Base-by-base conservation (phyloP, 2,329 filamentous ascomycete species). In the Zymoseptoria pseudotritici region DNA sequence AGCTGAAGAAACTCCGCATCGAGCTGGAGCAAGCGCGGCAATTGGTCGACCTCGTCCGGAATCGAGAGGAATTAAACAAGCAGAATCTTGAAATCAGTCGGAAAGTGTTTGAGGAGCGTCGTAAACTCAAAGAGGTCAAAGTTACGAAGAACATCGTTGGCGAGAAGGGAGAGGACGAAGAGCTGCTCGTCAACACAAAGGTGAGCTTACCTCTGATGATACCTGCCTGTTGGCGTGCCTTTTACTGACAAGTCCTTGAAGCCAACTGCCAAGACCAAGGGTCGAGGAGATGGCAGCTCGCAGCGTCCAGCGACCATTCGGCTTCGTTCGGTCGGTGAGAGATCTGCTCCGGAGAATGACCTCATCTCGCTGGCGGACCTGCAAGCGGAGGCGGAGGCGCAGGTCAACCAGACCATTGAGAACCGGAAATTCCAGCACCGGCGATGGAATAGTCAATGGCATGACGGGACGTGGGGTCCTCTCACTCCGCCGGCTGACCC, bases 121-220 rank as follows among this genome's bases (percentile, higher is more conserved):
- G 83, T 61, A 85, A 86, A 71, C 83, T 97, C 67, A 96, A 95
- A 80, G 86, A 93, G 66, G 86, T 89, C 75, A 97, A 97, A 81
- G 81, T 90, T 71, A 89, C 89, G 70, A 83, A 97, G 65, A 86
- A 88, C 68, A 93, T 97, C 80, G 66, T 71, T 52, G 87, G 86
- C 67, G 90, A 96, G 70, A 95, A 94, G 77, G 87, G 86, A 67
- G 90, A 96, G 70, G 94, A 97, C 70, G 93, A 97, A 70, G 91
- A 97, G 73, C 83, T 96, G 46, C 77, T 81, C 70, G 87, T 96
- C 78, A 95, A 96, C 77, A 90, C 94, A 74, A 94, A 84, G 90
- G 57, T 93, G 80, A 75, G 83, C 72, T 58, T 53, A 61, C 55
- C 60, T 54, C 29, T 36, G 31, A 56, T 49, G 31, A 56, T 49